Evolutionary conservation across 148 eudicot species (phyloP).

Genomic region (Fagopyrum tataricum): DNA sequence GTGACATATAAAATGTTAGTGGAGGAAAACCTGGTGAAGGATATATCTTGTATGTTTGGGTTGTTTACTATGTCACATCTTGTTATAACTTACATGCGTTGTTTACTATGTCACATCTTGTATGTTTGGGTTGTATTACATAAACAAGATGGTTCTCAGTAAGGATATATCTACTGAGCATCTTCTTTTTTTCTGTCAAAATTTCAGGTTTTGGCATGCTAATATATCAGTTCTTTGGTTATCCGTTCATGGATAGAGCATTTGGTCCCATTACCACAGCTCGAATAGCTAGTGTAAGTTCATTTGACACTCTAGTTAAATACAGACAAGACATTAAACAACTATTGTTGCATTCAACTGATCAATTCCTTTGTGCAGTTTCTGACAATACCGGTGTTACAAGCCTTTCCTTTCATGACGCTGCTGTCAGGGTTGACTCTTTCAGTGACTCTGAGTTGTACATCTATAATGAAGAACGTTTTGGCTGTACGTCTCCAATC

Average conservation of each 20-base stretch:
- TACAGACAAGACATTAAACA: no score
- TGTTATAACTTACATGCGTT: background rate
- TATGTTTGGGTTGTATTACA: background rate
- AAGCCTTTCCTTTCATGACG: slow-evolving; percentile 55
- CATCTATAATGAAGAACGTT: slow-evolving; percentile 54
- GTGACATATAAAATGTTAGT: no score
- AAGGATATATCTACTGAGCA: background rate
- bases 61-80: background rate
- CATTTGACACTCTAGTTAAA: background rate
- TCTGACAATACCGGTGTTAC: slow-evolving; percentile 38
- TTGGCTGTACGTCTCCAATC: slow-evolving; percentile 43
- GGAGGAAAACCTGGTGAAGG: background rate
- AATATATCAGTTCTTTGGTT: background rate
- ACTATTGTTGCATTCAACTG: background rate
- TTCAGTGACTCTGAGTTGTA: slow-evolving; percentile 35
- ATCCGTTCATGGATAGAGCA: background rate
- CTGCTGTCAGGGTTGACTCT: slow-evolving; percentile 55
- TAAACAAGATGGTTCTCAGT: background rate
- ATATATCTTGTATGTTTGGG: background rate
- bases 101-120: background rate
- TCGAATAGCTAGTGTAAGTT: slow-evolving; percentile 12
- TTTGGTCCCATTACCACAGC: slow-evolving; percentile 5
- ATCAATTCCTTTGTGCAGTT: slow-evolving; percentile 1
- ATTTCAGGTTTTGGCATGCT: slow-evolving; percentile 12
- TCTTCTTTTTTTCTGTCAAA: background rate